Evolutionary conservation across 2,329 filamentous ascomycete species (phyloP), one percentile per base, ranked within the genome.

Genomic region (Triangularia verruculosa): DNA sequence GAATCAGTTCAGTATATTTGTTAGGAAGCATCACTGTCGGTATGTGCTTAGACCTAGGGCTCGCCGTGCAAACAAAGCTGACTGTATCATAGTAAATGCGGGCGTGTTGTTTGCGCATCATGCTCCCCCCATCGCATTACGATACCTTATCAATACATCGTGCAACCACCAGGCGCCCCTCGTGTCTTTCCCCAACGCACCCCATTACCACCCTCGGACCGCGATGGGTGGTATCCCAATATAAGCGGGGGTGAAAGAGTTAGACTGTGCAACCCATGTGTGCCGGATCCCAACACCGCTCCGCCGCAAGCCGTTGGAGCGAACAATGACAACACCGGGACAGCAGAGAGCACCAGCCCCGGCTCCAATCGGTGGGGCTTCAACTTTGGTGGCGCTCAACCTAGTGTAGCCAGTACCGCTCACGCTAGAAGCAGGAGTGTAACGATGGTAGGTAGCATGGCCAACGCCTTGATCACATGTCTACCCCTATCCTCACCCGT

Each of bases 111-210:
- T 24, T 98, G 94, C 76, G 88, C 89, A 63, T 83, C 87, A 20
- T 98, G 94, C 78, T 97, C 94, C 2, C 94, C 94, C 3, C 94
- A 98, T 76, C 87, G 93, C 66, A 98, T 98, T 73, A 96, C 91
- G 3, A 97, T 98, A 67, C 94, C 94, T 0, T 86, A 93, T 68
- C 91, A 95, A 73, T 98, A 92, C 74, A 97, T 98, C 68, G 93
- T 97, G 25, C 89, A 89, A 56, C 90, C 91, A 2, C 89, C 90
- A 0, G 81, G 78, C 6, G 71, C 71, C 3, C 67, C 67, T 4
- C 66, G 71, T 32, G 66, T 70, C 17, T 47, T 47, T 9, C 39
- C 39, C 2, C 39, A 47, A 47, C n/a, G 39, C 17, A 17, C 39
- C 39, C n/a, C 39, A 17, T 11, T 74, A 77, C 68, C 72, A 71